phyloP scores from a whole-genome alignment of 345 rosid genomes.

The Gossypium australe region DNA sequence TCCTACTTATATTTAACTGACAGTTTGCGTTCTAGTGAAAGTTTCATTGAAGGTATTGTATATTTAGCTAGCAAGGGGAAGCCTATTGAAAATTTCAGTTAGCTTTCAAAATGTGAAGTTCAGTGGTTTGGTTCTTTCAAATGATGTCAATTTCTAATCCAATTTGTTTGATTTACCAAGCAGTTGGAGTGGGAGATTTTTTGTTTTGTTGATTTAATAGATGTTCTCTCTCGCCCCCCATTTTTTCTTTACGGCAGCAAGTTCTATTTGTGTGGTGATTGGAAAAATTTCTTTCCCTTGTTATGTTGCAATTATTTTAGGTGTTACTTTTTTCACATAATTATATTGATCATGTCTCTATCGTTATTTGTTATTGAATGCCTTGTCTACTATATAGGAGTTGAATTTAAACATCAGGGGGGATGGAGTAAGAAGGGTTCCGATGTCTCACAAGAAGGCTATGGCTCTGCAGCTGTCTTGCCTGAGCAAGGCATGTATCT shows the following conservation, averaged over 20 bases:
- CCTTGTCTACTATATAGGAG: conserved; percentile 36
- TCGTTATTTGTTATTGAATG: background rate
- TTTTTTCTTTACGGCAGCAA: background rate
- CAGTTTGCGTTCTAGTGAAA: background rate
- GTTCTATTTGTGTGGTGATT: background rate
- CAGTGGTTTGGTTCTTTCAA: background rate
- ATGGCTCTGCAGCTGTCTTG: conserved; percentile 92
- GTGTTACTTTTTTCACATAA: background rate
- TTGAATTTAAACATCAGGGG: conserved; percentile 79
- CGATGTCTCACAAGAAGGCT: conserved; percentile 82
- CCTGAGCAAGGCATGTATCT: conserved; percentile 99
- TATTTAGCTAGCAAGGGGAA: background rate
- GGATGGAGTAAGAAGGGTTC: conserved; percentile 91
- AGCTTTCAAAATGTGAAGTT: background rate
- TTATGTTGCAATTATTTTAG: background rate
- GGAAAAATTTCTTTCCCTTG: background rate
- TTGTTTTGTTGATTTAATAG: background rate
- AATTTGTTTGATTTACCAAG: background rate
- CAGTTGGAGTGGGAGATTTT: background rate
- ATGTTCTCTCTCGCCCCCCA: background rate
- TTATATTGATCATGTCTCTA: background rate
- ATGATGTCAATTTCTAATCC: background rate
- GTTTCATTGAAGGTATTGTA: background rate
- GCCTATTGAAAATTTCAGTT: background rate
- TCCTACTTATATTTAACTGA: background rate